Evolutionary conservation across 2,329 filamentous ascomycete species (phyloP).

Genomic region (Scedosporium boydii): DNA sequence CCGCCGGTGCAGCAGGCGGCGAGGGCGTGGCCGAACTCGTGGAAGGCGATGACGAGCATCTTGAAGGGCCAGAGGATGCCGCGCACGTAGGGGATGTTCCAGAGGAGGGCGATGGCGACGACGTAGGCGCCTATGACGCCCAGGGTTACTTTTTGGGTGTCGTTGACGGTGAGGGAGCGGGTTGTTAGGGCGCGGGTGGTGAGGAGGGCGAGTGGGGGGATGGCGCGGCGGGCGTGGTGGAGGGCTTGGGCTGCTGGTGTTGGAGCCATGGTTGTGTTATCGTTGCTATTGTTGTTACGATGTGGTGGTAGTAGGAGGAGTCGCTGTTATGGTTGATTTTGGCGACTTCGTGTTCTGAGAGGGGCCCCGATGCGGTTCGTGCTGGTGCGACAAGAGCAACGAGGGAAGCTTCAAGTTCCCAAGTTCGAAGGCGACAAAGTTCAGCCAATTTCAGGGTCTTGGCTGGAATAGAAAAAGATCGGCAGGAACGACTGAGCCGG

Average conservation of each 20-base stretch:
- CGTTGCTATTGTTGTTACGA: neutral
- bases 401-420: neutral
- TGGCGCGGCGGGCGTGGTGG: conserved; percentile 1
- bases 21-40: conserved; percentile 70
- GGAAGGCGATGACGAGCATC: conserved; percentile 79
- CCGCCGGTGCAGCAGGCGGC: conserved; percentile 65
- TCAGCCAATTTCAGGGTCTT: neutral
- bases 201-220: conserved; percentile 6
- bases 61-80: conserved; percentile 76
- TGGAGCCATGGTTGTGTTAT: neutral
- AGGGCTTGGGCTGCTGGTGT: neutral
- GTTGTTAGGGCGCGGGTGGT: conserved; percentile 4
- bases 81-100: conserved; percentile 70
- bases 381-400: neutral
- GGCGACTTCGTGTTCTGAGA: too few species aligned
- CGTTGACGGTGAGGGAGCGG: conserved; percentile 16
- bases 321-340: neutral
- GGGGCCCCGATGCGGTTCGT: too few species aligned
- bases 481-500: neutral
- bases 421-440: neutral
- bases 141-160: conserved; percentile 61
- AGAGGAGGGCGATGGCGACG: conserved; percentile 64
- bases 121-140: conserved; percentile 64
- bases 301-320: neutral
- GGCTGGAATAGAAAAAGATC: neutral